phyloP scores from a whole-genome alignment of 108 stramenopile species.

The Schizochytrium sp. region DNA sequence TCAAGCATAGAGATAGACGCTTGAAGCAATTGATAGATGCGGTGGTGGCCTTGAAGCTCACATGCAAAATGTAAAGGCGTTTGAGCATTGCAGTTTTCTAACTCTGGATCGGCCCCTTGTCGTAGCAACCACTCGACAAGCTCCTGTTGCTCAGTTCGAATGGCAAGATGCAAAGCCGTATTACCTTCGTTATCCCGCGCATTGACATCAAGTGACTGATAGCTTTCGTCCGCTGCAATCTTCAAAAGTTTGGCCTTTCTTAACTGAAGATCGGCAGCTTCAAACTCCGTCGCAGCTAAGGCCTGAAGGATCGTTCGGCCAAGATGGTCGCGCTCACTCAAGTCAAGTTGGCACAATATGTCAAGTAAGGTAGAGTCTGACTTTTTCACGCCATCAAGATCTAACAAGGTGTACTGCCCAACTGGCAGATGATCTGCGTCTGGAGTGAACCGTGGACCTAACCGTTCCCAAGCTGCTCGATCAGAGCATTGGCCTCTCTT shows the following conservation, averaged over 20 bases:
- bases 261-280: not conserved
- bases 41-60: not conserved
- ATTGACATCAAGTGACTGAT: not conserved
- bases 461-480: slow-evolving; percentile 3
- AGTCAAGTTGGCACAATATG: not conserved
- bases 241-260: not conserved
- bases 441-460: not conserved
- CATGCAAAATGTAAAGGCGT: not conserved
- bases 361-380: not conserved
- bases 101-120: not conserved
- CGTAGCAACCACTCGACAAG: slow-evolving; percentile 17
- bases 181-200: not conserved
- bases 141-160: not conserved
- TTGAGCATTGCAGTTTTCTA: not conserved
- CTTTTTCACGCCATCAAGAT: slow-evolving; percentile 2
- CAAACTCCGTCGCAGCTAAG: not conserved
- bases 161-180: not conserved
- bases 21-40: slow-evolving; percentile 3
- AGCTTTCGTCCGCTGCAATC: not conserved
- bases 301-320: not conserved
- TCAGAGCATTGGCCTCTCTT: not conserved
- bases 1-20: slow-evolving; percentile 8
- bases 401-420: not conserved
- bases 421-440: slow-evolving; percentile 11
- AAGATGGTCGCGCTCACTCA: not conserved